Percentiles rank a stretch among this genome's conserved stretches.
Conservation (phyloP, 139 green algal species). For the Limnomonas spitsbergensis region DNA sequence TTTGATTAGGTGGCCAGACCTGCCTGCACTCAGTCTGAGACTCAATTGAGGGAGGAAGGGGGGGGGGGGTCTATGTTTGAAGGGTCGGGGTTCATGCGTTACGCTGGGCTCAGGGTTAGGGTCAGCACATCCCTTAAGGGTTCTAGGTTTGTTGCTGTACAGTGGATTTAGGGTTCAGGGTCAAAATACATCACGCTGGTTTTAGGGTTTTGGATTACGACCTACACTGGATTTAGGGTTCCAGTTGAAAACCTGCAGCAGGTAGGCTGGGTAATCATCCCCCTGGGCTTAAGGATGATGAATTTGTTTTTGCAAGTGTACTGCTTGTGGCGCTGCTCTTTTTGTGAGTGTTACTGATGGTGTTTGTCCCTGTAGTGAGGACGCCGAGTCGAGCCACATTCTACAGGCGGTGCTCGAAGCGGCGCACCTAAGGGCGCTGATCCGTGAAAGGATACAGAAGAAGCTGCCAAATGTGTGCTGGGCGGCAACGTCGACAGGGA, state of each 20-base stretch:
- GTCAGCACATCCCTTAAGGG: too few relatives aligned
- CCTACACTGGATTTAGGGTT: too few relatives aligned
- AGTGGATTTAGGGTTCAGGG: too few relatives aligned
- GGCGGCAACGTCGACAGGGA: too few relatives aligned
- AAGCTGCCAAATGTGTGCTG: too few relatives aligned
- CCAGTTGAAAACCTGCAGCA: not conserved
- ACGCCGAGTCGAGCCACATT: constrained; percentile 43
- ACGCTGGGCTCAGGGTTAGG: too few relatives aligned
- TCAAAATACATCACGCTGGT: not conserved
- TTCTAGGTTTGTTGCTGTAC: too few relatives aligned
- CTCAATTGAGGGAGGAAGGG: too few relatives aligned
- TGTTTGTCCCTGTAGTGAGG: constrained; percentile 23
- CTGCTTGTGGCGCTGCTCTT: not conserved
- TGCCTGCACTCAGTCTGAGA: too few relatives aligned
- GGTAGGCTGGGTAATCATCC: not conserved
- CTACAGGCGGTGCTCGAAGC: constrained; percentile 60
- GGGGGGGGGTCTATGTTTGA: too few relatives aligned
- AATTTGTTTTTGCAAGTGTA: not conserved
- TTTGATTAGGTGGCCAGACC: too few relatives aligned
- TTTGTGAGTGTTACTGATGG: not conserved
- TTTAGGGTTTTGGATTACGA: not conserved
- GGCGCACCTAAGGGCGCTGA: constrained; percentile 44
- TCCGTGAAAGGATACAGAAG: not conserved
- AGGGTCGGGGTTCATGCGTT: too few relatives aligned
- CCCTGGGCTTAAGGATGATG: not conserved